Percentiles rank a stretch among this genome's conserved stretches.
Evolutionary conservation across 495 filamentous ascomycete genomes (phyloP).

Genomic region (Penicillium canariense): DNA sequence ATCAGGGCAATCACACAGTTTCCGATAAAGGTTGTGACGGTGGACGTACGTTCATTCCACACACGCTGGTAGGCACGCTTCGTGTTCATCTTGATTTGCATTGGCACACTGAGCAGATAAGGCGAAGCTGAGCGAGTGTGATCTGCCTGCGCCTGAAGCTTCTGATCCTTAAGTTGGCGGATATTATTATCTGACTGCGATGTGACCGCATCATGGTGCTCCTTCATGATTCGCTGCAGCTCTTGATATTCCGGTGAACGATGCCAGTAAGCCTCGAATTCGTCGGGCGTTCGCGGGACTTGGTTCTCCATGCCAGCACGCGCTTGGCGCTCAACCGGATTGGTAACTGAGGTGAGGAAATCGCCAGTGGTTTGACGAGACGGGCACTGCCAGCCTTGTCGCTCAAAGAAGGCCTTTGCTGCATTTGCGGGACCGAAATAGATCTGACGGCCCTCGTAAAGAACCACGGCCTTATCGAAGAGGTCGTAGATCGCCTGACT

Average conservation of each 20-base stretch:
- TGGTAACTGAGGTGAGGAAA: constrained; percentile 70
- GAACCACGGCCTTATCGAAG: constrained; percentile 58
- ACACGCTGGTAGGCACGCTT: constrained; percentile 51
- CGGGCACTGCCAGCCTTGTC: constrained; percentile 56
- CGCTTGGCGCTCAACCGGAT: constrained; percentile 58
- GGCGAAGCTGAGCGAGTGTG: constrained; percentile 36
- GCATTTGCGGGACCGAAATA: constrained; percentile 56
- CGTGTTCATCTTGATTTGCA: constrained; percentile 47
- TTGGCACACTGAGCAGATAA: constrained; percentile 42
- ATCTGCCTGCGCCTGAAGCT: constrained; percentile 30
- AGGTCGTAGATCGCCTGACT: constrained; percentile 73
- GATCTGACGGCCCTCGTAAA: constrained; percentile 63
- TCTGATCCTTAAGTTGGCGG: constrained; percentile 14
- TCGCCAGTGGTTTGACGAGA: constrained; percentile 60
- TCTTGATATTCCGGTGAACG: constrained; percentile 47
- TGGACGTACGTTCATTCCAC: constrained; percentile 66
- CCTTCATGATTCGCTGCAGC: constrained; percentile 42
- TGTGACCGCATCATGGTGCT: background rate
- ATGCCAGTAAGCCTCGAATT: constrained; percentile 60
- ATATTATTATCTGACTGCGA: constrained; percentile 29
- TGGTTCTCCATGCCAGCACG: constrained; percentile 56
- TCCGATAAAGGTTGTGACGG: constrained; percentile 66
- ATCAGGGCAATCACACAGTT: constrained; percentile 74
- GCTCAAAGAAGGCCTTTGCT: constrained; percentile 58
- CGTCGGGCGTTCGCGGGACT: constrained; percentile 64